Evolutionary conservation across 345 rosid genomes (phyloP).

Genomic region (Erysimum cheiranthoides): DNA sequence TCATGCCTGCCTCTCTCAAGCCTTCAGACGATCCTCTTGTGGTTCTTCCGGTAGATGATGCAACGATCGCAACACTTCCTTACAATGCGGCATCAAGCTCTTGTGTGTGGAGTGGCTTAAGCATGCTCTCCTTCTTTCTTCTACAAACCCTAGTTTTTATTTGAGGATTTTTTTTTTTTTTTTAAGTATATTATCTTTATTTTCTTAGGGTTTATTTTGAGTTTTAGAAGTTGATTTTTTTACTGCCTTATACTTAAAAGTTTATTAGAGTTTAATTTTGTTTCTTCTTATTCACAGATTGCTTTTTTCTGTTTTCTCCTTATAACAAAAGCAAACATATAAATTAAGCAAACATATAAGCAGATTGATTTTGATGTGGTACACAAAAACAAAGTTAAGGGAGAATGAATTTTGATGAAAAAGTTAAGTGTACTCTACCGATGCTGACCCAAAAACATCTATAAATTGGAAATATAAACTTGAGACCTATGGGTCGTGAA

Average conservation of each 20-base stretch:
- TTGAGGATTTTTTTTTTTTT: not conserved
- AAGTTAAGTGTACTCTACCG: no score
- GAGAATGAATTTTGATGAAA: no score
- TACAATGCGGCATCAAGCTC: constrained; percentile 17
- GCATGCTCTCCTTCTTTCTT: constrained; percentile 25
- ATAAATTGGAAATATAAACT: no score
- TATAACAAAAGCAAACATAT: not conserved
- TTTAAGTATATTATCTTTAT: not conserved
- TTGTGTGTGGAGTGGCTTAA: constrained; percentile 20
- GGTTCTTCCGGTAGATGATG: constrained; percentile 36
- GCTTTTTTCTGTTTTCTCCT: not conserved
- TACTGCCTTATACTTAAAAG: not conserved
- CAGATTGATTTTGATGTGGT: no score
- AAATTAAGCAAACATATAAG: not conserved
- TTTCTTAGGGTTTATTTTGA: constrained; percentile 9
- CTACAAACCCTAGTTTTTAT: constrained; percentile 13
- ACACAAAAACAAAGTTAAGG: no score
- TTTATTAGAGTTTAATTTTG: not conserved
- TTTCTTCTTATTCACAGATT: not conserved
- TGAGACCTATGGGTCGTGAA: not conserved
- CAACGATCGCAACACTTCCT: constrained; percentile 33
- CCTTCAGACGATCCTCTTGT: constrained; percentile 33
- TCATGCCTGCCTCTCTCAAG: constrained; percentile 22
- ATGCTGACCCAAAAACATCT: not conserved
- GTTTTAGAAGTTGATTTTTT: not conserved